phyloP scores from a whole-genome alignment of 129 eudicot species.

The Calendula officinalis region DNA sequence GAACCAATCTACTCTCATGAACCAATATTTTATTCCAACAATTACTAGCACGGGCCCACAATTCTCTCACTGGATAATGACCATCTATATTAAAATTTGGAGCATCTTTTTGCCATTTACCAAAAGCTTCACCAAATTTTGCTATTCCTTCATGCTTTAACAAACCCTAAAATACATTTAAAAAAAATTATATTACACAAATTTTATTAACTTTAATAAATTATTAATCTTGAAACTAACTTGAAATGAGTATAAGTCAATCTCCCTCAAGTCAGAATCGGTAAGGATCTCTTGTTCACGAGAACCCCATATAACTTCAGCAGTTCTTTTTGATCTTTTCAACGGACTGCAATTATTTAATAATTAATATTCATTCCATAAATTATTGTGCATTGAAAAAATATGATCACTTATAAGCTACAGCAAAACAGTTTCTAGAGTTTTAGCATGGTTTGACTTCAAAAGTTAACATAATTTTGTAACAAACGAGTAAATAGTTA shows the following conservation, averaged over 20 bases:
- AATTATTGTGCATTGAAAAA: neutral
- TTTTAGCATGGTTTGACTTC: no score
- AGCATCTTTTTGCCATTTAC: constrained; percentile 83
- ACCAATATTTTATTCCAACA: constrained; percentile 73
- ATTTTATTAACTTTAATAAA: neutral
- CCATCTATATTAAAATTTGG: constrained; percentile 81
- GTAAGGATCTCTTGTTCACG: constrained; percentile 72
- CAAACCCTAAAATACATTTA: constrained; percentile 56
- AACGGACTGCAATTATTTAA: constrained; percentile 53
- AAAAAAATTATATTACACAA: neutral
- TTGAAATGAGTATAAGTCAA: constrained; percentile 93
- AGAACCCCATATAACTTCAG: constrained; percentile 86
- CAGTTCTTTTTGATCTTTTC: constrained; percentile 76
- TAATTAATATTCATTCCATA: neutral
- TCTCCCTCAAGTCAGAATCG: constrained; percentile 78
- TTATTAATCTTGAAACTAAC: constrained; percentile 50
- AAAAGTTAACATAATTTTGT: constrained; percentile 1
- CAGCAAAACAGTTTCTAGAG: neutral
- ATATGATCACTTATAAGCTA: neutral
- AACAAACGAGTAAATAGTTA: neutral
- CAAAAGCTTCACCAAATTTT: constrained; percentile 64
- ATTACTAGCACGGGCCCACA: constrained; percentile 84
- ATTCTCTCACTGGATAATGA: constrained; percentile 92
- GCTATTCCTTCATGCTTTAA: constrained; percentile 85
- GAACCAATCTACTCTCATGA: constrained; percentile 83